Base-by-base conservation (phyloP, 371 early-diverging fungal genomes). In the Mortierella polycephala region DNA sequence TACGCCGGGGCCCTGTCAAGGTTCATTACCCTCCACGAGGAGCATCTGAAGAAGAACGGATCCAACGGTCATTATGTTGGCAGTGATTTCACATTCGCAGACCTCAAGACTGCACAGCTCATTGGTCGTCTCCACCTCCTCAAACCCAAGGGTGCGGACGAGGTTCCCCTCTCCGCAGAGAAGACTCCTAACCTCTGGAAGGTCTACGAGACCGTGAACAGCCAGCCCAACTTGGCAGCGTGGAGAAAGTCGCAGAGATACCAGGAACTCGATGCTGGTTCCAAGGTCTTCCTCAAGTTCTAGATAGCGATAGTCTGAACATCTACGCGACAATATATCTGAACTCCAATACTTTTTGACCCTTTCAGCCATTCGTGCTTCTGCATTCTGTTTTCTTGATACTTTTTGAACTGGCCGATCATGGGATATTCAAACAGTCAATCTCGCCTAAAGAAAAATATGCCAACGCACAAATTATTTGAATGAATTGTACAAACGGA, bases 171-270 rank as follows among this genome's bases (percentile, higher is more conserved):
- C 46, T 76, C 77, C 8, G 55, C 59, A 1, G 67, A 60, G 42
- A 67, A 71, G 55, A 57, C 71, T 0, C 77, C 77, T 41, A 57
- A 67, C 64, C 40, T 76, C 37, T 76, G 79, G 79, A 77, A 77
- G 79, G 62, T 72, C 7, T 44, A 49, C 37, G 73, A 77, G 64
- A 60, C 37, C 1, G 72, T 77, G 14, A 53, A 72, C 47, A 9
- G 14, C 12, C 64, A 72, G 18, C 61, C 72, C 14, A 40, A 37
- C 40, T 0, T 68, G 7, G 66, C 62, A 8, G 58, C 50, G 0
- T 77, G 68, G 69, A 60, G 54, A 53, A 55, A 41, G 40, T 45
- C 59, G 1, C 51, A 46, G 41, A 44, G 72, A 13, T 59, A 68
- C 69, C 44, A 64, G 14, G 79, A 68, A 20, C 51, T 72, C 2